Evolutionary conservation across 148 eudicot species (phyloP).

Genomic region (Silene latifolia): DNA sequence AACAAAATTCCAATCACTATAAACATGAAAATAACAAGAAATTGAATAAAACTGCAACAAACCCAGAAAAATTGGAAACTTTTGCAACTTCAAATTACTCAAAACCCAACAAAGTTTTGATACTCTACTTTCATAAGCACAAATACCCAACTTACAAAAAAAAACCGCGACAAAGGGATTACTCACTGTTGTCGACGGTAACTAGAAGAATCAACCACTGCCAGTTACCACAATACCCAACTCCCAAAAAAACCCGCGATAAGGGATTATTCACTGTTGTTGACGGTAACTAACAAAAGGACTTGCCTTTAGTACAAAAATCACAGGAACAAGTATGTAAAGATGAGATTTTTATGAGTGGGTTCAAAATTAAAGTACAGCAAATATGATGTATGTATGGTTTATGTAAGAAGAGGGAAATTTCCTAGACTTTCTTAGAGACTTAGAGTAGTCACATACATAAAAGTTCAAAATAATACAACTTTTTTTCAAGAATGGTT

Average conservation of each 20-base stretch:
- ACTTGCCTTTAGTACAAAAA: neutral
- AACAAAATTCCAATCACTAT: too few relatives aligned
- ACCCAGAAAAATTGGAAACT: neutral
- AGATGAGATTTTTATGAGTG: neutral
- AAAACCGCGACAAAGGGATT: neutral
- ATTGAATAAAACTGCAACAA: neutral
- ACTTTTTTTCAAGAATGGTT: too few relatives aligned
- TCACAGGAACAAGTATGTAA: neutral
- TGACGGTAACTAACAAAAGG: neutral
- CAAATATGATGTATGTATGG: neutral
- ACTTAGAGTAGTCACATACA: conserved; percentile 10
- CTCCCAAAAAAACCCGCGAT: neutral
- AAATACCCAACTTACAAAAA: neutral
- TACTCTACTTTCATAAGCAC: neutral
- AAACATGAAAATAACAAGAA: neutral
- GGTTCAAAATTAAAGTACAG: neutral
- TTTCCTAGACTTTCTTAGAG: conserved; percentile 7
- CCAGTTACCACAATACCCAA: neutral
- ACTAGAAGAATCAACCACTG: neutral
- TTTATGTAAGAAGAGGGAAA: neutral
- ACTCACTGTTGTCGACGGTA: too few relatives aligned
- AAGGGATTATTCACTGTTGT: too few relatives aligned
- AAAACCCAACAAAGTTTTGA: neutral
- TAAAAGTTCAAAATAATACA: neutral
- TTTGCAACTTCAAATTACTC: neutral